These are phyloP conservation scores for Colletotrichum sp. DNA, from an alignment of 2,329 filamentous ascomycete genomes.

Conservation along the genomic window DNA sequence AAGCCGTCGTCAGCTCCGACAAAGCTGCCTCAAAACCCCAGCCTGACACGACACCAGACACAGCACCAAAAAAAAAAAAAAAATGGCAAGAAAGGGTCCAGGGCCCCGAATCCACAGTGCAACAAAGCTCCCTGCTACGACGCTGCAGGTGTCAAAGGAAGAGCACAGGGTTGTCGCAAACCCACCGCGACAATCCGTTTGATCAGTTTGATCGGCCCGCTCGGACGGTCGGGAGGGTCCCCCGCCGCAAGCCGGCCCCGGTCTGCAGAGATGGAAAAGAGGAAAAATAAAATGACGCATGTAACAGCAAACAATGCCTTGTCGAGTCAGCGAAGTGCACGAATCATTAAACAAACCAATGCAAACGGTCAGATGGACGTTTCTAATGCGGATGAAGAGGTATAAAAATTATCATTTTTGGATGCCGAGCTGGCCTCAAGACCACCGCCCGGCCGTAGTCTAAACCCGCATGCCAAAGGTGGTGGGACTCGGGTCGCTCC, in stretches of 20 bases:
- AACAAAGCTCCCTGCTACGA: background rate
- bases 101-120: background rate
- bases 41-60: background rate
- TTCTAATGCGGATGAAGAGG: background rate
- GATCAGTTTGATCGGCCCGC: conserved; percentile 3
- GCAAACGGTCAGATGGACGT: background rate
- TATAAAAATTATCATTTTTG: conserved; percentile 8
- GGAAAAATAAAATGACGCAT: background rate
- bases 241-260: background rate
- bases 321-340: background rate
- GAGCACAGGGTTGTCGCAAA: background rate
- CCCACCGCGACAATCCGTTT: background rate
- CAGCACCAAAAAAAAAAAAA: no score
- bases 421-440: background rate
- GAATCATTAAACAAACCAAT: background rate
- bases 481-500: background rate
- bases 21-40: background rate
- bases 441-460: background rate
- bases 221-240: background rate
- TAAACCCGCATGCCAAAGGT: background rate
- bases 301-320: background rate
- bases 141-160: background rate
- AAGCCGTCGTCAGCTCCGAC: background rate
- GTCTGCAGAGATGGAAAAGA: background rate
- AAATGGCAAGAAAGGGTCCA: background rate